phyloP scores from a whole-genome alignment of 257 asterid species.

The Gardenia jasminoides region DNA sequence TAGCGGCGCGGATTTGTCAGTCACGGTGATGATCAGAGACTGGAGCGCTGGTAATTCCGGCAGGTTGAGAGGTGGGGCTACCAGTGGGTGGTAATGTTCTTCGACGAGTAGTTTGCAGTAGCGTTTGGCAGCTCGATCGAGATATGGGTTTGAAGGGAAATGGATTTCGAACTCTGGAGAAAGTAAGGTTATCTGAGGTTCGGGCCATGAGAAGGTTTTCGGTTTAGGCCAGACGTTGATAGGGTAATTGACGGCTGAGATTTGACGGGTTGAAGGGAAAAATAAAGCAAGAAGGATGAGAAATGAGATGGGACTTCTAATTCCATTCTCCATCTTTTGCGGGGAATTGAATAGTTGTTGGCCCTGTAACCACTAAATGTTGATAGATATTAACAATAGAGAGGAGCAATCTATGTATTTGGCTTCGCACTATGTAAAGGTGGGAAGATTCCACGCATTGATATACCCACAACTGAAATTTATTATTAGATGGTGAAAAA shows the following conservation, averaged over 20 bases:
- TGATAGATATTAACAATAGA: no score
- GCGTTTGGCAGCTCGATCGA: conserved; percentile 60
- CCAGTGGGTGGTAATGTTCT: conserved; percentile 54
- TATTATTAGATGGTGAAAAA: no score
- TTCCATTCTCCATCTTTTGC: neutral
- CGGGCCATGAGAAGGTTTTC: conserved; percentile 60
- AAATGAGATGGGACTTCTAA: neutral
- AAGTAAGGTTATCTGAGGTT: conserved; percentile 52
- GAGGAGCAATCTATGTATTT: no score
- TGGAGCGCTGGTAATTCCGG: conserved; percentile 44
- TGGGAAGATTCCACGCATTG: no score
- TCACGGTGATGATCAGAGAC: conserved; percentile 37
- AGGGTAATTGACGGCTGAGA: conserved; percentile 58
- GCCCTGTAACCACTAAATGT: no score
- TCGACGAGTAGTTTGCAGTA: conserved; percentile 40
- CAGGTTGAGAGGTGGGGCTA: conserved; percentile 45
- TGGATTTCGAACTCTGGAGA: conserved; percentile 56
- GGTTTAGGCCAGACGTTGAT: conserved; percentile 95
- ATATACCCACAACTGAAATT: no score
- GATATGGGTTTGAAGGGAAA: conserved; percentile 43
- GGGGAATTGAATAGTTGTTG: neutral
- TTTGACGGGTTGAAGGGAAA: conserved; percentile 12
- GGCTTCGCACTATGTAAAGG: no score
- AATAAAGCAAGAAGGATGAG: neutral
- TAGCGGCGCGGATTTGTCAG: conserved; percentile 43